Percentiles rank a stretch among this genome's conserved stretches.
Conservation (phyloP, 495 filamentous ascomycete species). For the Pyronema domesticum region DNA sequence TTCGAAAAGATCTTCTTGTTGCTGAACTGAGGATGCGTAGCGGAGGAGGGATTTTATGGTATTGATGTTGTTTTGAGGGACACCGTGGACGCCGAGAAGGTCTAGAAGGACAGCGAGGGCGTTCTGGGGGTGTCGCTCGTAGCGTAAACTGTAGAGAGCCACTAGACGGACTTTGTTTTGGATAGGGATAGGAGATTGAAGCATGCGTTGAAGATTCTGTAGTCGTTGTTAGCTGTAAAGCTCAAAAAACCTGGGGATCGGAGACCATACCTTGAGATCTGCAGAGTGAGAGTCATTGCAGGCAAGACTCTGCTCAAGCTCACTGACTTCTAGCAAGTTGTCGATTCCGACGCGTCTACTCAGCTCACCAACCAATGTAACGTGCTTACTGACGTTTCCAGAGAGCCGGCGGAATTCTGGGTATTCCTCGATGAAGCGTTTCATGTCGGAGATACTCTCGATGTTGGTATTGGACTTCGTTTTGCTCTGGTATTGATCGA, state of each 20-base stretch:
- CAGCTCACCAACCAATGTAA: conserved; percentile 84
- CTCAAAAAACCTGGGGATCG: neutral
- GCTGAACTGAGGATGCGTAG: conserved; percentile 16
- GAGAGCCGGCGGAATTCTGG: conserved; percentile 93
- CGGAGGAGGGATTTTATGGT: conserved; percentile 18
- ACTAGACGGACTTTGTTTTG: conserved; percentile 75
- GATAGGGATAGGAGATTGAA: conserved; percentile 52
- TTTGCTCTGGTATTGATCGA: conserved; percentile 91
- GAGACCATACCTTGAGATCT: conserved; percentile 55
- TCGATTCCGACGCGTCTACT: conserved; percentile 72
- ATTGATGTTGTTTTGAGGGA: conserved; percentile 29
- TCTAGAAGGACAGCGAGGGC: conserved; percentile 67
- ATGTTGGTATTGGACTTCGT: conserved; percentile 85
- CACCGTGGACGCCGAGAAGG: conserved; percentile 45
- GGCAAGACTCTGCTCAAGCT: conserved; percentile 88
- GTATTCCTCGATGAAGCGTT: conserved; percentile 96
- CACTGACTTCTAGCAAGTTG: conserved; percentile 76
- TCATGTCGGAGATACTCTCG: conserved; percentile 95
- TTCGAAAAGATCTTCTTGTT: conserved; percentile 59
- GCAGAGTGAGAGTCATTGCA: conserved; percentile 85
- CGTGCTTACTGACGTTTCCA: conserved; percentile 95
- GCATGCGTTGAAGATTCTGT: conserved; percentile 67
- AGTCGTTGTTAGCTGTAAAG: conserved; percentile 11
- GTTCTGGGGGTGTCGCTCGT: conserved; percentile 67
- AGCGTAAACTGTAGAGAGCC: conserved; percentile 81